Percentiles rank a stretch among this genome's conserved stretches.
Conservation (phyloP, 2,329 filamentous ascomycete genomes). For the Ophiobolus disseminans region DNA sequence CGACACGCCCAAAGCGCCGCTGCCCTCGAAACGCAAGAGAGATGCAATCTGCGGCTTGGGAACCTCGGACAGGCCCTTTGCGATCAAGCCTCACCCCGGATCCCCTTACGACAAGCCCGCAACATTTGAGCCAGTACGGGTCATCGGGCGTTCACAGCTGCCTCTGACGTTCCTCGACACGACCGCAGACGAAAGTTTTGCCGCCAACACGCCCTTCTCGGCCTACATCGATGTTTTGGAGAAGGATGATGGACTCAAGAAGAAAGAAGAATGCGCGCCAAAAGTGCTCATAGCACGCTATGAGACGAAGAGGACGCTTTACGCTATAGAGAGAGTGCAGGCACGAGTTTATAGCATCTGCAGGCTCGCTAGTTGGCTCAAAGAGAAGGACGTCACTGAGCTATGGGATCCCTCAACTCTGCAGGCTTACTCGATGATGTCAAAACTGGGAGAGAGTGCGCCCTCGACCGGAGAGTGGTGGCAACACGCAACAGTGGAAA, state of each 20-base stretch:
- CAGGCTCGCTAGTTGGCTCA: constrained; percentile 71
- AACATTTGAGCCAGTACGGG: constrained; percentile 43
- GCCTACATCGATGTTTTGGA: constrained; percentile 45
- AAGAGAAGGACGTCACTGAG: constrained; percentile 60
- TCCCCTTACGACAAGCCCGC: constrained; percentile 37
- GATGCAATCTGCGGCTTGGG: constrained; percentile 40
- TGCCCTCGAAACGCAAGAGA: constrained; percentile 42
- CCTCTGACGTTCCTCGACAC: constrained; percentile 49
- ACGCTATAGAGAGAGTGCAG: constrained; percentile 75
- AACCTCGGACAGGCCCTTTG: constrained; percentile 35
- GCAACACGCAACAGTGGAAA: constrained; percentile 36
- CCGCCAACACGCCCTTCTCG: constrained; percentile 43
- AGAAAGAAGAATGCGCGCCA: constrained; percentile 5
- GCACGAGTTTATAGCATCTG: constrained; percentile 70
- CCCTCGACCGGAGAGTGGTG: constrained; percentile 35
- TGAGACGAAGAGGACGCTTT: constrained; percentile 70
- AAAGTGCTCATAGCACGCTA: constrained; percentile 46
- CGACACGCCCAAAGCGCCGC: constrained; percentile 31
- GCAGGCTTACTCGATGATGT: constrained; percentile 63
- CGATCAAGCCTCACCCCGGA: constrained; percentile 40
- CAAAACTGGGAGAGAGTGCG: constrained; percentile 51
- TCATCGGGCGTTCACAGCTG: constrained; percentile 46
- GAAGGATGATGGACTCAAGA: constrained; percentile 11
- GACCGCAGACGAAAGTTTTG: constrained; percentile 26
- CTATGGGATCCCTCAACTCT: constrained; percentile 32